Conservation (phyloP, 208 protist species). For the Phytomonas sp. region DNA sequence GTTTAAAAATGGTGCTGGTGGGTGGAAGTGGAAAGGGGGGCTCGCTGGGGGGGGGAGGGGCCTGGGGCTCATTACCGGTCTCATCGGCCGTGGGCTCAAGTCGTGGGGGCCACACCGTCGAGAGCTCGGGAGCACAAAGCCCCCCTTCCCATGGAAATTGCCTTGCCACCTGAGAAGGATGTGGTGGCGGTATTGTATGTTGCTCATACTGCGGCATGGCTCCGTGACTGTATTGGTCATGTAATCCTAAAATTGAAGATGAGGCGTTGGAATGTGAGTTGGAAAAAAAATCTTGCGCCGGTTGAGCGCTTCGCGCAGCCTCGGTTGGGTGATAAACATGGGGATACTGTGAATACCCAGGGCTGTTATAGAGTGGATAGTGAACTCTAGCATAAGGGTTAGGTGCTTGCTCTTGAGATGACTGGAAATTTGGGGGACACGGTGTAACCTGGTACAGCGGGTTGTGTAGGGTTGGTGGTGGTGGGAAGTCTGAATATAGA, state of each 20-base stretch:
- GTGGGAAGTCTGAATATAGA: neutral
- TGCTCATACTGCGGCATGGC: neutral
- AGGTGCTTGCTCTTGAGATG: neutral
- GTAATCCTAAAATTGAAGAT: neutral
- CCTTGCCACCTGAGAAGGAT: neutral
- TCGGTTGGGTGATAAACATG: neutral
- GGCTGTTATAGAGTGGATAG: neutral
- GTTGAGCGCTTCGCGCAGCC: neutral
- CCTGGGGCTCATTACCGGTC: neutral
- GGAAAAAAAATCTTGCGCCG: neutral
- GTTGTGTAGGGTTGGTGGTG: neutral
- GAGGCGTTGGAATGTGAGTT: neutral
- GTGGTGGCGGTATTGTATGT: neutral
- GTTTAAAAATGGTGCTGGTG: neutral
- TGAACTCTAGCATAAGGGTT: neutral
- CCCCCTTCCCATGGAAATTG: neutral
- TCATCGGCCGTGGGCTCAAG: neutral
- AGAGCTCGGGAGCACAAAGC: neutral
- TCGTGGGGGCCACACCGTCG: neutral
- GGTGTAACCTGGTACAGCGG: neutral
- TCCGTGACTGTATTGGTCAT: neutral
- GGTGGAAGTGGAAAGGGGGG: conserved; percentile 1
- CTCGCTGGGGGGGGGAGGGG: neutral
- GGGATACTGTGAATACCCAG: neutral
- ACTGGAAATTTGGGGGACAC: neutral